Evolutionary conservation across 148 eudicot genomes (phyloP), one percentile per base, ranked within the genome.

Genomic region (Rhododendron kiyosumense): DNA sequence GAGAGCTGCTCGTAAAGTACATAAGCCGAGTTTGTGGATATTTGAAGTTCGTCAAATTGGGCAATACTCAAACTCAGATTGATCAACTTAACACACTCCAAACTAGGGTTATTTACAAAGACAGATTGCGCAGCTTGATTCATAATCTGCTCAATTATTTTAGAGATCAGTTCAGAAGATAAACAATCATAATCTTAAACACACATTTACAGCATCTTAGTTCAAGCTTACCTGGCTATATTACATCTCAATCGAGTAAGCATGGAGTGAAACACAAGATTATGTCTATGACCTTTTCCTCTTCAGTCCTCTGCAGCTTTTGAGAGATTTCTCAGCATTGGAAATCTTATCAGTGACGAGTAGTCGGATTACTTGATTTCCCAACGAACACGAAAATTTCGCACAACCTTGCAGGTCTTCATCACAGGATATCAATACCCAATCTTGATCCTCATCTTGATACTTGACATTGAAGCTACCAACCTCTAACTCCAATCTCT

Each of bases 391-490:
- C 43, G 43, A 38, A 30, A 90, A 46, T 80, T 93, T 93, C 8
- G 92, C 32, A 76, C 97, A 95, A 57, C 91, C 97, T 85, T 91
- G 96, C 51, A 94, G 85, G 88, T 92, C 96, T 0, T 94, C 93
- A 48, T 95, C 93, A 57, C 96, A 94, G 52, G 93, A 91, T 17
- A 95, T 92, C 45, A 90, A 74, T 36, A 95, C 93, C 94, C 92
- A 91, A 83, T 93, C 97, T 22, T 92, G 93, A 85, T 95, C 98
- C 24, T 93, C 97, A 54, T 95, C 98, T 7, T 92, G 89, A 86
- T 95, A 94, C 89, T 94, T 92, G 34, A 95, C 89, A 86, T 92
- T 94, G 24, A 93, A 94, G 9, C 43, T 38, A 38, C 43, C 43
- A 38, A 89, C 86, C 85, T 93, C 96, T 22, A 94, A 86, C 87